phyloP scores from a whole-genome alignment of 2,329 filamentous ascomycete genomes.

The Aspergillus chevalieri region DNA sequence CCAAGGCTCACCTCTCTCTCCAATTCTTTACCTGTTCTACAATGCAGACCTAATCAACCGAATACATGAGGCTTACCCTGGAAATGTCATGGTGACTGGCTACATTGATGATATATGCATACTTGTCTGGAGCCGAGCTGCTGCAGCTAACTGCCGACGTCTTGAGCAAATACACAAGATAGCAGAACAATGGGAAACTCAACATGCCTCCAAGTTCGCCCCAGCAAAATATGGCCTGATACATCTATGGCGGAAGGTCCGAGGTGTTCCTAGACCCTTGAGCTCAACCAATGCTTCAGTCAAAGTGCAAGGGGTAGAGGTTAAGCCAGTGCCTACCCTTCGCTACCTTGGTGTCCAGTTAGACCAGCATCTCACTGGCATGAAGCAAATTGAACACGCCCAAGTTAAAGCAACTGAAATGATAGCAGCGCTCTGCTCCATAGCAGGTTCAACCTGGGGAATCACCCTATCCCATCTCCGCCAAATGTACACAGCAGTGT shows the following conservation, averaged over 20 bases:
- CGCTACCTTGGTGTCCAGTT: background rate
- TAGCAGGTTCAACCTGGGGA: background rate
- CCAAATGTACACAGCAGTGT: conserved; percentile 20
- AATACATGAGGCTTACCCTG: background rate
- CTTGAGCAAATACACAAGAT: background rate
- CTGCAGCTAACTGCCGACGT: background rate
- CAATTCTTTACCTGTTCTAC: conserved; percentile 4
- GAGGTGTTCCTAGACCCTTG: background rate
- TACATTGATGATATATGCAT: background rate
- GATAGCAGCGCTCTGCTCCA: background rate
- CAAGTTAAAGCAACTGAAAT: background rate
- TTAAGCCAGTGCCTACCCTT: background rate
- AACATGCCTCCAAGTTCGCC: background rate
- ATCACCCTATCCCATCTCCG: background rate
- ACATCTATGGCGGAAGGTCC: background rate
- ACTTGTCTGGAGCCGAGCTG: background rate
- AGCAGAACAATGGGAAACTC: background rate
- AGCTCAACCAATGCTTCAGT: background rate
- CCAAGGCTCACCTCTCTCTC: conserved; percentile 2
- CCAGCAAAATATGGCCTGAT: background rate
- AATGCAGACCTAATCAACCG: background rate
- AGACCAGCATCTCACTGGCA: background rate
- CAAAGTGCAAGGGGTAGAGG: background rate
- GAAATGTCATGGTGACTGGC: background rate
- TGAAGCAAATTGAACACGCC: background rate